Base-by-base conservation (phyloP, 441 rosid genomes). In the Capsella rubella region DNA sequence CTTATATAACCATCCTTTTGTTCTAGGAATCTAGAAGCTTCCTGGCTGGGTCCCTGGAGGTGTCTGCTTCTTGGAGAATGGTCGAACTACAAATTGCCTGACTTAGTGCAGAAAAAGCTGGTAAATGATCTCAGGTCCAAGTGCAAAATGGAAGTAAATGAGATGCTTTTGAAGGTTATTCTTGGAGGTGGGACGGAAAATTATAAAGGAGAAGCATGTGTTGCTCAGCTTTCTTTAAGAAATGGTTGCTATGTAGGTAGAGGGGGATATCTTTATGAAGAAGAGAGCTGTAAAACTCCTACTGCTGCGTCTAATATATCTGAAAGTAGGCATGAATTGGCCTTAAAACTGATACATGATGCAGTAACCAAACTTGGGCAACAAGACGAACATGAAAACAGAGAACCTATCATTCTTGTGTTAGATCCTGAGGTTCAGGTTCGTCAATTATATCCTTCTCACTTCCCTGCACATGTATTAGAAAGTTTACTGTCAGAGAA, bases 361-460 rank as follows among this genome's bases (percentile, higher is more conserved):
- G 96, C 98, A 55, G 74, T 86, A 45, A 76, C 78, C 74, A 88
- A 89, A 76, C 88, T 93, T 66, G 78, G 82, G 68, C 78, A 74
- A 72, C 88, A 82, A 9, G 85, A 73, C 12, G 73, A 15, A 35
- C 21, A 69, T 74, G 59, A 51, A 69, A 64, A 63, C 35, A 89
- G 91, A 79, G 97, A 90, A 67, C 93, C 98, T 34, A 78, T 84
- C 67, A 84, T 91, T 71, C 77, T 95, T 69, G 98, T 93, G 74
- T 73, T 90, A 67, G 99, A 90, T 71, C 68, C 70, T 63, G 97
- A 91, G 76, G 85, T 93, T 73, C 99, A 95, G 99, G 99, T 93
- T 47, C 35, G 92, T 71, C 42, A 64, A 25, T 15, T 50, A 55
- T 57, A 39, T 40, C 65, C 64, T 42, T 32, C 16, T 77, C 43